A percentile compares a stretch with the other conserved stretches of the same genome.
Conservation (phyloP, 202 grass and related monocot genomes). For the Carex arenaria region DNA sequence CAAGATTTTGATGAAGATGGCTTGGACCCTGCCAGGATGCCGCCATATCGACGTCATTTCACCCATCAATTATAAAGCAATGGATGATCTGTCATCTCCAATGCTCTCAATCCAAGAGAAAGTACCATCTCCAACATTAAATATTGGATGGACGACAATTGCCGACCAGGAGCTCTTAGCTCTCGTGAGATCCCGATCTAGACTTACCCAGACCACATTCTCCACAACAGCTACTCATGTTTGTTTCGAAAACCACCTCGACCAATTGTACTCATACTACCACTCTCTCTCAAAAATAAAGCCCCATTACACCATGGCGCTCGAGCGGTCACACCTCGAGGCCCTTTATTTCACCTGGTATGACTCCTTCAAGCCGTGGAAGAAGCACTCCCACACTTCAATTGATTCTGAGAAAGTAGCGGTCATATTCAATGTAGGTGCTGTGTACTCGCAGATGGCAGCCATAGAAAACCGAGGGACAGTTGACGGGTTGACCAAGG, state of each 20-base stretch:
- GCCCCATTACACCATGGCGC: slow-evolving; percentile 69
- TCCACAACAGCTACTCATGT: neutral
- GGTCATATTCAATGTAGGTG: slow-evolving; percentile 70
- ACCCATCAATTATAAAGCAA: too few relatives aligned
- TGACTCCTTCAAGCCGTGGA: slow-evolving; percentile 65
- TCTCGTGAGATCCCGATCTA: neutral
- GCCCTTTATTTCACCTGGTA: slow-evolving; percentile 80
- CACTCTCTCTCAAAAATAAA: slow-evolving; percentile 52
- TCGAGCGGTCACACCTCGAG: slow-evolving; percentile 61
- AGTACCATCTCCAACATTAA: slow-evolving; percentile 6
- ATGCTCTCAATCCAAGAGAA: slow-evolving; percentile 38
- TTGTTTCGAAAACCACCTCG: slow-evolving; percentile 52
- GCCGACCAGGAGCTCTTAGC: slow-evolving; percentile 1
- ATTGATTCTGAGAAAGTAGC: slow-evolving; percentile 61
- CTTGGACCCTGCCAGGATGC: too few relatives aligned
- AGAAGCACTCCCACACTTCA: slow-evolving; percentile 42
- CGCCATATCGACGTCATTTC: too few relatives aligned
- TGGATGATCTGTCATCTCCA: slow-evolving; percentile 15
- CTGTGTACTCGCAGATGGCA: slow-evolving; percentile 74
- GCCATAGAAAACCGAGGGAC: slow-evolving; percentile 43
- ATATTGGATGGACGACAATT: neutral
- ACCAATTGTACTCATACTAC: slow-evolving; percentile 51
- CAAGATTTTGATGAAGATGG: too few relatives aligned
- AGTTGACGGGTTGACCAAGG: slow-evolving; percentile 57
- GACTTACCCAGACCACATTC: slow-evolving; percentile 29